These are phyloP conservation scores for Austroboletus festivus DNA, from an alignment of 768 basidiomycete genomes.

Conservation along the genomic window DNA sequence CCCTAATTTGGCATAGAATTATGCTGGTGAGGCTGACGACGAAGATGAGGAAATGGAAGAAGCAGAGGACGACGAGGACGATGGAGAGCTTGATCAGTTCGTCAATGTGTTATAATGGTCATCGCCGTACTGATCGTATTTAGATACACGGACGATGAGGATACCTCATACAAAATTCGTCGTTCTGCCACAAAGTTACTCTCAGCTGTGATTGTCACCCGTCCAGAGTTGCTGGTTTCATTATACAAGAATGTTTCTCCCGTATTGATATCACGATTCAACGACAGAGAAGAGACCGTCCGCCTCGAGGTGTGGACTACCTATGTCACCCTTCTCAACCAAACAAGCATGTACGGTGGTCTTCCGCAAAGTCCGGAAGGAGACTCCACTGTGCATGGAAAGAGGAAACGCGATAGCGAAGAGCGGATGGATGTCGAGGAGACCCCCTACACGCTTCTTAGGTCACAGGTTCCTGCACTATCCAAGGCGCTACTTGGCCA, in stretches of 20 bases:
- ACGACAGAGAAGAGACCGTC: slow-evolving; percentile 94
- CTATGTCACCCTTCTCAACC: slow-evolving; percentile 75
- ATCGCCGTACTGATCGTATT: neutral
- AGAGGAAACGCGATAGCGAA: slow-evolving; percentile 75
- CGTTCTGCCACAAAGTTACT: slow-evolving; percentile 91
- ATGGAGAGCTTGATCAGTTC: slow-evolving; percentile 77
- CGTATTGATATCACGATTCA: slow-evolving; percentile 85
- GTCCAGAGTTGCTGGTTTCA: slow-evolving; percentile 77
- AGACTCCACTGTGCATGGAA: slow-evolving; percentile 49
- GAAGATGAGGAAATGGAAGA: slow-evolving; percentile 62
- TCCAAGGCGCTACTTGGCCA: slow-evolving; percentile 84
- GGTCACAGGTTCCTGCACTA: slow-evolving; percentile 70
- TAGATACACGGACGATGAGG: slow-evolving; percentile 97
- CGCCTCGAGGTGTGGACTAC: slow-evolving; percentile 90
- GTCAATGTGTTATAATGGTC: slow-evolving; percentile 21
- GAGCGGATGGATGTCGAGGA: slow-evolving; percentile 74
- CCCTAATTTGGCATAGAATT: slow-evolving; percentile 52
- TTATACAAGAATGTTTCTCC: slow-evolving; percentile 87
- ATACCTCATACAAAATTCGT: slow-evolving; percentile 96
- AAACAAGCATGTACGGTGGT: slow-evolving; percentile 79
- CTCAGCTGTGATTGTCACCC: slow-evolving; percentile 79
- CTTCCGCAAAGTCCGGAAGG: slow-evolving; percentile 49
- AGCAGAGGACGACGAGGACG: slow-evolving; percentile 73
- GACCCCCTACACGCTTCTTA: slow-evolving; percentile 68
- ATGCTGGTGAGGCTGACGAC: slow-evolving; percentile 67